phyloP scores from a whole-genome alignment of 2,329 filamentous ascomycete genomes.

The Incumbomyces lentus region DNA sequence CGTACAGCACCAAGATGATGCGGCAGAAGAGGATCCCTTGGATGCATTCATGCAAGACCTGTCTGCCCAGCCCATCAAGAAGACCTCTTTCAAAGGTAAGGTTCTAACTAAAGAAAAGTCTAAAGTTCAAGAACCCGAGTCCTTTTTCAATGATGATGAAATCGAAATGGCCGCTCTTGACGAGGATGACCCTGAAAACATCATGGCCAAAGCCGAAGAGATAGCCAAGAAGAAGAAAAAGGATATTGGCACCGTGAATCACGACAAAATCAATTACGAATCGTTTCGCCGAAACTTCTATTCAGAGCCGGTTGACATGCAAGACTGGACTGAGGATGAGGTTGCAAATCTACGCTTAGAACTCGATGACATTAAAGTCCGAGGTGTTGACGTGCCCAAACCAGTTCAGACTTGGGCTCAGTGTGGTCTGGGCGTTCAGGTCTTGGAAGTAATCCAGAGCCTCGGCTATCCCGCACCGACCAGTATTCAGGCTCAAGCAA shows the following conservation, averaged over 20 bases:
- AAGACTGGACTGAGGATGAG: slow-evolving; percentile 74
- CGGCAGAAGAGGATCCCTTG: slow-evolving; percentile 64
- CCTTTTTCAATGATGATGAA: slow-evolving; percentile 81
- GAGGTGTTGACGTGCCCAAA: slow-evolving; percentile 77
- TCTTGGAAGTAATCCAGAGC: slow-evolving; percentile 70
- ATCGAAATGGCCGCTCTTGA: slow-evolving; percentile 50
- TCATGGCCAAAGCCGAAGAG: slow-evolving; percentile 45
- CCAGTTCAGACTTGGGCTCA: slow-evolving; percentile 96
- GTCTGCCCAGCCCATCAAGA: slow-evolving; percentile 35
- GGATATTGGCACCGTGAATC: slow-evolving; percentile 80
- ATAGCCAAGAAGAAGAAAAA: slow-evolving; percentile 71
- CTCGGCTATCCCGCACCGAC: slow-evolving; percentile 83
- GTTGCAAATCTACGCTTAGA: slow-evolving; percentile 72
- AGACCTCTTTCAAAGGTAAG: slow-evolving; percentile 21
- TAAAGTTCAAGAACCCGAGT: slow-evolving; percentile 59
- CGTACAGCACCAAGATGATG: slow-evolving; percentile 29
- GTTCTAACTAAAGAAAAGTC: slow-evolving; percentile 26
- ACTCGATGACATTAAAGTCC: slow-evolving; percentile 89
- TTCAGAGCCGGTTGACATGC: slow-evolving; percentile 74
- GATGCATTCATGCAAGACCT: slow-evolving; percentile 92
- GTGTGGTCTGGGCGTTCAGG: slow-evolving; percentile 78
- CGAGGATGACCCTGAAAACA: slow-evolving; percentile 53
- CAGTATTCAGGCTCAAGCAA: slow-evolving; percentile 87
- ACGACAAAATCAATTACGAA: slow-evolving; percentile 74
- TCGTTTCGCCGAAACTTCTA: slow-evolving; percentile 92